Conservation (phyloP, 2,329 filamentous ascomycete genomes). For the Sordariomycetes sp. region DNA sequence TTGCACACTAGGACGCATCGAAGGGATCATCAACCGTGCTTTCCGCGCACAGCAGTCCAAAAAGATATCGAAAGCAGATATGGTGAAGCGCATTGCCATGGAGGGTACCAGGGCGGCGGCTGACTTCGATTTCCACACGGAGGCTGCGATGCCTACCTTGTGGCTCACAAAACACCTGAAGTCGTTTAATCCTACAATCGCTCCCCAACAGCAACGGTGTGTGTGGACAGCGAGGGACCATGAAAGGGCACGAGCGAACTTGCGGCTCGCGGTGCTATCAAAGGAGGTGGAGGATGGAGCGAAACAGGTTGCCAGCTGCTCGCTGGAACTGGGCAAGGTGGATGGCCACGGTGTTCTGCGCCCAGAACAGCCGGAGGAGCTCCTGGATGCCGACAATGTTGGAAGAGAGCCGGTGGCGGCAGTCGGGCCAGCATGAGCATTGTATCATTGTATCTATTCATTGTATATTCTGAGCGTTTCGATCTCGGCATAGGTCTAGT, state of each 20-base stretch:
- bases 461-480: not conserved
- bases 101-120: not conserved
- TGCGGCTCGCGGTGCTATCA: not conserved
- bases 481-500: not conserved
- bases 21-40: not conserved
- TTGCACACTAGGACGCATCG: not conserved
- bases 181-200: not conserved
- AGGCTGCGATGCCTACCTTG: conserved; percentile 7
- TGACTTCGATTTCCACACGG: conserved; percentile 7
- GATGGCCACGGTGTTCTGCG: not conserved
- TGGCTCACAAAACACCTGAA: conserved; percentile 1
- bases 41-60: not conserved
- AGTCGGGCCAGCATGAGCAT: not conserved
- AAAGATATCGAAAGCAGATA: not conserved
- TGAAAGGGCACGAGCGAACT: not conserved
- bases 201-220: not conserved
- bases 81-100: not conserved
- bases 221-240: conserved; percentile 2
- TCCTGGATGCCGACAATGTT: not conserved
- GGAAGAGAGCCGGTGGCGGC: not conserved
- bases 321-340: not conserved
- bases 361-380: not conserved
- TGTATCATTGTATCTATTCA: not conserved
- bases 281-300: not conserved
- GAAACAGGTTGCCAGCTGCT: not conserved